Conservation (phyloP, 2,329 filamentous ascomycete species). For the Dactylonectria estremocensis region DNA sequence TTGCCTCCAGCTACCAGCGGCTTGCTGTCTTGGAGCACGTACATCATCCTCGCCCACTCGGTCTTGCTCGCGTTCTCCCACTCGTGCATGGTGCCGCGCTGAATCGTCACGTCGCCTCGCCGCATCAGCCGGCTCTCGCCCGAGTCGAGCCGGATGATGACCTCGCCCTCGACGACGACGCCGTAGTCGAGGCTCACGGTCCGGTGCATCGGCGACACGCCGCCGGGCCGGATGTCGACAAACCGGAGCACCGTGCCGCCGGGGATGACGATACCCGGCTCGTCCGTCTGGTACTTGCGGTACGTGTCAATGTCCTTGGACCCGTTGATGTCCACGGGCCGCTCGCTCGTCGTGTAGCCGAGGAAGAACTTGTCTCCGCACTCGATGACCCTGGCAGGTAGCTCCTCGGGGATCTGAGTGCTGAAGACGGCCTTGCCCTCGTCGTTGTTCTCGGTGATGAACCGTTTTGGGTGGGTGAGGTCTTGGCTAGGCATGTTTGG, state of each 20-base stretch:
- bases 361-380: conserved; percentile 39
- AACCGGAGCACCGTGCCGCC: conserved; percentile 62
- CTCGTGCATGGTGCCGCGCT: conserved; percentile 70
- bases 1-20: conserved; percentile 30
- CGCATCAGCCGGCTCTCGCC: conserved; percentile 60
- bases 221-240: conserved; percentile 63
- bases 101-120: conserved; percentile 69
- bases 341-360: conserved; percentile 36
- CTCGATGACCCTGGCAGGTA: conserved; percentile 26
- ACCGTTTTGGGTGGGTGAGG: conserved; percentile 36
- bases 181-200: conserved; percentile 71
- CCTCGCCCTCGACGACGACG: conserved; percentile 67
- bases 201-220: conserved; percentile 55
- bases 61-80: conserved; percentile 64
- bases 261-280: conserved; percentile 46
- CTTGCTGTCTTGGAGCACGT: conserved; percentile 53
- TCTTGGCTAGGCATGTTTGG: conserved; percentile 31
- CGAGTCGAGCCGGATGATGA: conserved; percentile 67
- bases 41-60: conserved; percentile 62
- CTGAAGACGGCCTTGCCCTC: conserved; percentile 42
- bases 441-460: conserved; percentile 41
- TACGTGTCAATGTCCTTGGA: conserved; percentile 36
- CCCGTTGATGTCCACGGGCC: conserved; percentile 29
- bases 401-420: conserved; percentile 31
- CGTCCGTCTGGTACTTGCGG: conserved; percentile 25